Evolutionary conservation across 495 filamentous ascomycete species (phyloP), one percentile per base, ranked within the genome.

Genomic region (Lasiosphaeria miniovina): DNA sequence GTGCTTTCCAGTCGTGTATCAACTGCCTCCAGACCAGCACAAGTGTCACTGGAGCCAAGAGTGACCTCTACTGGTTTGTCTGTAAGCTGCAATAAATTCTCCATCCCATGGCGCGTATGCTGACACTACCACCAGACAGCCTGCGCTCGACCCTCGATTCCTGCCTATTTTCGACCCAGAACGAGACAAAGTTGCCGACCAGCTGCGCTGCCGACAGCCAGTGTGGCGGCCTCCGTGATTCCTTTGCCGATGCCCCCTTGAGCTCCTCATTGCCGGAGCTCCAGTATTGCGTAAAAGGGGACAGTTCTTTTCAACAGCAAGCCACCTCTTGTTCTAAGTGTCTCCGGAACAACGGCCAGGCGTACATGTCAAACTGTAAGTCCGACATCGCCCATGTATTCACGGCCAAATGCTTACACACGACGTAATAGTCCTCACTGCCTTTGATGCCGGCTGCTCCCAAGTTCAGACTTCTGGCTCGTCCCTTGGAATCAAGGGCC

Each of bases 351-450:
- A 46, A 46, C 12, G 43, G 43, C 12, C 43, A 46, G 11, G 43
- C 43, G 5, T 46, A 46, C 4, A 14, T 46, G 43, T 46, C 43
- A 46, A 46, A 46, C 43, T 46, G 43, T 46, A 46, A 46, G 43
- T 14, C 15, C 12, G 1, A 4, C 43, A 46, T n/a, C 43, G 15
- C 12, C 43, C 4, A 46, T n/a, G 43, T 2, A 5, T 46, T 46
- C 12, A n/a, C 11, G 7, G 43, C 5, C 43, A 11, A 46, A n/a
- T 46, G 43, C 43, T 46, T 11, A 46, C 43, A n/a, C 43, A 46
- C 15, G 15, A 6, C 12, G 8, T 5, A n/a, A 46, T 5, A 46
- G 43, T 46, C 11, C 43, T 46, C 4, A n/a, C 15, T n/a, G 43
- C 43, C 12, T n/a, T 46, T n/a, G 43, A 46, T 14, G 12, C 43